phyloP scores from a whole-genome alignment of 202 grass and related monocot species.

The Zizania palustris region DNA sequence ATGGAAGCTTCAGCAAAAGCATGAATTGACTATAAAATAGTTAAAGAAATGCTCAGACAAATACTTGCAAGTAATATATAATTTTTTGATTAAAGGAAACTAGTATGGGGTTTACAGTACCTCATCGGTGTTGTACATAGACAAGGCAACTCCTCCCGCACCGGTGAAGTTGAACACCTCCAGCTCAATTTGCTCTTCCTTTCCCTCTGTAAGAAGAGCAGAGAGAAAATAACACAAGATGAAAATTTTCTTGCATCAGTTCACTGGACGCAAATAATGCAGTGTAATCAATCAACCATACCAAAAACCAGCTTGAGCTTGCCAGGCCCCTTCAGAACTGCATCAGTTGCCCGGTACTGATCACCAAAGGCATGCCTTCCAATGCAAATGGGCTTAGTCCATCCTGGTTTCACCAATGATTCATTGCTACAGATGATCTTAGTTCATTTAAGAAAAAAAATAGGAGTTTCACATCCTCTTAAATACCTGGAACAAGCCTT shows the following conservation, averaged over 20 bases:
- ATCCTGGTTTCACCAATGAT: conserved; percentile 58
- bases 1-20: conserved; percentile 91
- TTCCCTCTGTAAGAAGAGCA: conserved; percentile 67
- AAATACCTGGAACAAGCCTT: conserved; percentile 85
- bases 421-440: conserved; percentile 33
- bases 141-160: conserved; percentile 89
- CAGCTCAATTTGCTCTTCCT: conserved; percentile 83
- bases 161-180: conserved; percentile 98
- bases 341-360: conserved; percentile 96
- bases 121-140: conserved; percentile 99
- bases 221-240: conserved; percentile 20
- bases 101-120: conserved; percentile 36
- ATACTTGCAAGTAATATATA: conserved; percentile 3
- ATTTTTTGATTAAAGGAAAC: conserved; percentile 19
- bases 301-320: conserved; percentile 97
- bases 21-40: conserved; percentile 72
- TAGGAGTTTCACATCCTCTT: conserved; percentile 23
- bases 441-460: neutral
- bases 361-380: conserved; percentile 99
- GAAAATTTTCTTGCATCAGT: conserved; percentile 25
- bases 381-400: conserved; percentile 99
- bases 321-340: conserved; percentile 95
- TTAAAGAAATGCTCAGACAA: conserved; percentile 29
- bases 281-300: conserved; percentile 41
- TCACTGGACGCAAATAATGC: conserved; percentile 25